phyloP scores from a whole-genome alignment of 331 rosid genomes.

The Rosa hybrid region DNA sequence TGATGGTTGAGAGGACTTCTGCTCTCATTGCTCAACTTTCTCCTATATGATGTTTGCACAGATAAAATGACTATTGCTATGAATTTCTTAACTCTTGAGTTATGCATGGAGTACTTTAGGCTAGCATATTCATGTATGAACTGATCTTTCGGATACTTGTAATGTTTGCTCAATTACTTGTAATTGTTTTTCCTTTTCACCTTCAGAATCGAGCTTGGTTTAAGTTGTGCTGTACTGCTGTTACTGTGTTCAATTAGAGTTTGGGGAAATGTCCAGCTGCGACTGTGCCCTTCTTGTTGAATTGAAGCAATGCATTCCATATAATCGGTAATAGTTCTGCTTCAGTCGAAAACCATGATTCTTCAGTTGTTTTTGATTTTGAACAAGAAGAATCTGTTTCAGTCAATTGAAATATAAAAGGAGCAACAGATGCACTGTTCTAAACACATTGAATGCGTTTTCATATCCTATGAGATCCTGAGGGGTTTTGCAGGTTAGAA shows the following conservation, averaged over 20 bases:
- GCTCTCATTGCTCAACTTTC: not conserved
- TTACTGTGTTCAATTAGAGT: not conserved
- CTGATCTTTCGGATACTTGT: not conserved
- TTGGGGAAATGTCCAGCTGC: not conserved
- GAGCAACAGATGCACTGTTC: too few species aligned
- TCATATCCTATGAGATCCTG: not conserved
- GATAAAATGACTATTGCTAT: not conserved
- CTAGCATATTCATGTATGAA: too few species aligned
- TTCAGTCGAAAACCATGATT: too few species aligned
- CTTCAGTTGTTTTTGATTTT: too few species aligned
- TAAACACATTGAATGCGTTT: not conserved
- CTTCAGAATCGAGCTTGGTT: not conserved
- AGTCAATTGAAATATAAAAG: too few species aligned
- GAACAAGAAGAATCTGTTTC: too few species aligned
- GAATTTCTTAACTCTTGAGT: not conserved
- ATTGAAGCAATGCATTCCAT: too few species aligned
- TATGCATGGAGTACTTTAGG: not conserved
- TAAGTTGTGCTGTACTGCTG: not conserved
- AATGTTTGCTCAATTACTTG: too few species aligned
- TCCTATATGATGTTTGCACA: not conserved
- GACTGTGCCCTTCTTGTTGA: not conserved
- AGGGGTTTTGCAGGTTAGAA: not conserved
- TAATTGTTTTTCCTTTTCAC: not conserved
- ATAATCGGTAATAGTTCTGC: too few species aligned
- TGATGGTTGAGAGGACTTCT: not conserved